phyloP scores from a whole-genome alignment of 169 alveolate genomes.

The Cryptosporidium canis region DNA sequence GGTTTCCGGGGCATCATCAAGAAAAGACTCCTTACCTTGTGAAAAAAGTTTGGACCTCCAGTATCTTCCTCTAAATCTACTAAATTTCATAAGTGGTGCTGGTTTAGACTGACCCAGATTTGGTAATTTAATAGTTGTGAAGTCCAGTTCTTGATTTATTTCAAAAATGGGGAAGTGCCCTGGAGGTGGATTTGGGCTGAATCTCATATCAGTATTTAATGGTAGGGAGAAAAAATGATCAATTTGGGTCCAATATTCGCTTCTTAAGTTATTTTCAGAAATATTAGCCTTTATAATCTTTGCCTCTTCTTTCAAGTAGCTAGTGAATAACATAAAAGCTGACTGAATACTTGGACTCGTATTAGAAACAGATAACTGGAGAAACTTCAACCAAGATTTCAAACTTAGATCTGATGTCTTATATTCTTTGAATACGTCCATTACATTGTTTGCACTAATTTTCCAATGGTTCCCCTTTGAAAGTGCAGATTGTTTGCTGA shows the following conservation, averaged over 20 bases:
- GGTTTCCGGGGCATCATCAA: background rate
- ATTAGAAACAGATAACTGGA: conserved; percentile 7
- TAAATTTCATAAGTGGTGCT: conserved; percentile 25
- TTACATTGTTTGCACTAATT: background rate
- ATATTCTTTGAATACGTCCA: conserved; percentile 4
- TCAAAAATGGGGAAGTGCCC: conserved; percentile 39
- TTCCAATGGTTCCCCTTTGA: background rate
- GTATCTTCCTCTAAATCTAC: conserved; percentile 43
- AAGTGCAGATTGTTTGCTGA: background rate
- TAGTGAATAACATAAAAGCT: background rate
- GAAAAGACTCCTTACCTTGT: background rate
- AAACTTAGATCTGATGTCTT: conserved; percentile 29
- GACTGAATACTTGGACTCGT: background rate
- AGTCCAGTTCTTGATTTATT: background rate
- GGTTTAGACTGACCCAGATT: background rate
- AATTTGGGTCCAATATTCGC: background rate
- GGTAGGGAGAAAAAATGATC: conserved; percentile 20
- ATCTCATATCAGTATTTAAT: background rate
- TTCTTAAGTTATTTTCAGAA: background rate
- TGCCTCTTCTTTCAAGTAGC: conserved; percentile 26
- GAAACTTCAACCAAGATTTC: conserved; percentile 4
- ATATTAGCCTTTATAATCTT: background rate
- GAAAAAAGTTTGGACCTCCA: conserved; percentile 26
- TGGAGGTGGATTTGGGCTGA: conserved; percentile 11
- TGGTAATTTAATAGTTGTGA: background rate